Percentiles rank a stretch among this genome's conserved stretches.
Evolutionary conservation across 768 basidiomycete genomes (phyloP).

Genomic region (Leccinum uliginosum): DNA sequence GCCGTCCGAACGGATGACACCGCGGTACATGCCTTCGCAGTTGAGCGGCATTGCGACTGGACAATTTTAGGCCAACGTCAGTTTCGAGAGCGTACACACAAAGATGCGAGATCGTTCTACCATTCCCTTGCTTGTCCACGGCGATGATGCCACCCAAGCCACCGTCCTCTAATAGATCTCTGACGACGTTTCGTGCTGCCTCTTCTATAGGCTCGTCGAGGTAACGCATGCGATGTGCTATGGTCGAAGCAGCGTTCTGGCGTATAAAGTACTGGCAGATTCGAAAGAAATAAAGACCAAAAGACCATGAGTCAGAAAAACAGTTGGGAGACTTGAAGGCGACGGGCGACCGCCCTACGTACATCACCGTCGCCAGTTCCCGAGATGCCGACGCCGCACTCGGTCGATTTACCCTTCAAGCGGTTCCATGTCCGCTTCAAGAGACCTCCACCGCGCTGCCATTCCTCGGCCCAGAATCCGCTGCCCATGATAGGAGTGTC

Average conservation of each 20-base stretch:
- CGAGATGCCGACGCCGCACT: constrained; percentile 63
- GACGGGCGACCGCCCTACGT: constrained; percentile 42
- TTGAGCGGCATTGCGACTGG: constrained; percentile 72
- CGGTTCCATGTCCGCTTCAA: constrained; percentile 38
- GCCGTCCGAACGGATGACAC: constrained; percentile 66
- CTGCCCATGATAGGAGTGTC: constrained; percentile 77
- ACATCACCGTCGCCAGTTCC: constrained; percentile 87
- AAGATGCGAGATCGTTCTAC: constrained; percentile 33
- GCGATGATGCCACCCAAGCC: constrained; percentile 76
- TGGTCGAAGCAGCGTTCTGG: constrained; percentile 57
- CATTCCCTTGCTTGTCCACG: constrained; percentile 64
- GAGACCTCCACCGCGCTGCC: constrained; percentile 38
- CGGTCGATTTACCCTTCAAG: constrained; percentile 30
- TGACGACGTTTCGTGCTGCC: constrained; percentile 53
- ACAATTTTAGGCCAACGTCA: not conserved
- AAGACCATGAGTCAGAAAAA: not conserved
- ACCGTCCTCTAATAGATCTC: constrained; percentile 53
- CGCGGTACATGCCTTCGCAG: constrained; percentile 80
- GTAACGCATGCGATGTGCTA: constrained; percentile 64
- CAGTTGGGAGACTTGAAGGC: not conserved
- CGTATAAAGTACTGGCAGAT: constrained; percentile 69
- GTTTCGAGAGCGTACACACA: not conserved
- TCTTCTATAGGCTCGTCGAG: constrained; percentile 50
- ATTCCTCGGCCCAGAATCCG: constrained; percentile 85
- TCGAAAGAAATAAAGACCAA: not conserved